Evolutionary conservation across 345 rosid species (phyloP).

Genomic region (Syzygium aqueum): DNA sequence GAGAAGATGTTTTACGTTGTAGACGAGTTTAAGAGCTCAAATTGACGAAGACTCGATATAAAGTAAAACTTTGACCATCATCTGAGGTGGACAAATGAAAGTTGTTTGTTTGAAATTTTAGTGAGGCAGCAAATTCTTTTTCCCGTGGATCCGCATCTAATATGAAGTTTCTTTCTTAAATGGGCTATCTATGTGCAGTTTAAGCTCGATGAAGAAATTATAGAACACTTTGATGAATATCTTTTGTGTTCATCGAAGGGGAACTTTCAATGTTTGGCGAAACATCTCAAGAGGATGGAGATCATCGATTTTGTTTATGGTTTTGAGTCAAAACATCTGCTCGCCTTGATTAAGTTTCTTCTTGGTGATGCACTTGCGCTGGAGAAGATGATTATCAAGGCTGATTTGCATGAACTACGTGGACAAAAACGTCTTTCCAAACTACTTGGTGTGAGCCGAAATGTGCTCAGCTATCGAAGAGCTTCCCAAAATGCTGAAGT

Average conservation of each 20-base stretch:
- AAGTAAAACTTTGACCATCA: not conserved
- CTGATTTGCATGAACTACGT: not conserved
- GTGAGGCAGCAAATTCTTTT: not conserved
- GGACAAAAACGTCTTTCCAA: not conserved
- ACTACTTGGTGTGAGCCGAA: not conserved
- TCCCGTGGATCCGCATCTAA: not conserved
- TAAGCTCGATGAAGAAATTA: not conserved
- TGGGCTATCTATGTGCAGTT: not conserved
- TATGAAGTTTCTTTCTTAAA: not conserved
- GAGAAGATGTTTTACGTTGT: not conserved
- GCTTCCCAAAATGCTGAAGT: not conserved
- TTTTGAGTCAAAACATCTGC: not conserved
- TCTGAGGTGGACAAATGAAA: not conserved
- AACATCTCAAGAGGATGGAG: not conserved
- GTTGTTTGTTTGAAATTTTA: not conserved
- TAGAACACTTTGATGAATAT: not conserved
- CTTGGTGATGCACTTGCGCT: not conserved
- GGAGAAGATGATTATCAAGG: not conserved
- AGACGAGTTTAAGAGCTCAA: not conserved
- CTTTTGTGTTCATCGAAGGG: not conserved
- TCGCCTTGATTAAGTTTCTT: not conserved
- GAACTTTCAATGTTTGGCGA: not conserved
- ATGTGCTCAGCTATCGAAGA: not conserved
- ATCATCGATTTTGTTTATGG: not conserved
- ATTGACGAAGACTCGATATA: not conserved